These are phyloP conservation scores for Glycine soja DNA, from an alignment of 306 rosid genomes.

Conservation along the genomic window DNA sequence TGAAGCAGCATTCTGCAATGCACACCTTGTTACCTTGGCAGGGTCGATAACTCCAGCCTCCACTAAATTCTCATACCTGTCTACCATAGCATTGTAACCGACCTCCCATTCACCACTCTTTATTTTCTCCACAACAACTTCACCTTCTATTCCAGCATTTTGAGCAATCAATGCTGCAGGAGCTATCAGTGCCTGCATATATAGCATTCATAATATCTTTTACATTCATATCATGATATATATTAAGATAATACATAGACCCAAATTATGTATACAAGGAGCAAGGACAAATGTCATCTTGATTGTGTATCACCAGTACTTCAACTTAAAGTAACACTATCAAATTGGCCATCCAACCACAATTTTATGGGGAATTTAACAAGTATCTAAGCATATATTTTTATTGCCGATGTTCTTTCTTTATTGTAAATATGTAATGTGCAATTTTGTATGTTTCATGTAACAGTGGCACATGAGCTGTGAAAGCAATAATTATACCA, in stretches of 20 bases:
- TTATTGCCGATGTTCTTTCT: neutral
- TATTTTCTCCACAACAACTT: slow-evolving; percentile 95
- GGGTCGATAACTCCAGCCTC: slow-evolving; percentile 96
- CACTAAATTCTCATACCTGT: slow-evolving; percentile 87
- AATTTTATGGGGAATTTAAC: neutral
- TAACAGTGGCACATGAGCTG: neutral
- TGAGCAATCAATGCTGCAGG: slow-evolving; percentile 96
- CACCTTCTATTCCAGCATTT: slow-evolving; percentile 97
- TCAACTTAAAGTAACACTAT: neutral
- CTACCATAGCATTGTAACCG: slow-evolving; percentile 95
- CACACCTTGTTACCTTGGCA: slow-evolving; percentile 95
- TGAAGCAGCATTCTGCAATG: slow-evolving; percentile 91
- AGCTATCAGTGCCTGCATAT: slow-evolving; percentile 75
- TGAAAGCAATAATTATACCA: slow-evolving; percentile 19
- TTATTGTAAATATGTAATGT: neutral
- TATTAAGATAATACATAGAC: neutral
- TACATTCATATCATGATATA: neutral
- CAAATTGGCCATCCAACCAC: slow-evolving; percentile 1
- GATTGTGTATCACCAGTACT: neutral
- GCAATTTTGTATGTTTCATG: too few relatives aligned
- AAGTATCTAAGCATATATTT: neutral
- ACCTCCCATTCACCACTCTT: slow-evolving; percentile 81
- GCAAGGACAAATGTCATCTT: neutral
- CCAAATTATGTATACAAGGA: too few relatives aligned
- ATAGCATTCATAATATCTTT: neutral